Evolutionary conservation across 768 basidiomycete genomes (phyloP).

Genomic region (Boletus vinaceobasis): DNA sequence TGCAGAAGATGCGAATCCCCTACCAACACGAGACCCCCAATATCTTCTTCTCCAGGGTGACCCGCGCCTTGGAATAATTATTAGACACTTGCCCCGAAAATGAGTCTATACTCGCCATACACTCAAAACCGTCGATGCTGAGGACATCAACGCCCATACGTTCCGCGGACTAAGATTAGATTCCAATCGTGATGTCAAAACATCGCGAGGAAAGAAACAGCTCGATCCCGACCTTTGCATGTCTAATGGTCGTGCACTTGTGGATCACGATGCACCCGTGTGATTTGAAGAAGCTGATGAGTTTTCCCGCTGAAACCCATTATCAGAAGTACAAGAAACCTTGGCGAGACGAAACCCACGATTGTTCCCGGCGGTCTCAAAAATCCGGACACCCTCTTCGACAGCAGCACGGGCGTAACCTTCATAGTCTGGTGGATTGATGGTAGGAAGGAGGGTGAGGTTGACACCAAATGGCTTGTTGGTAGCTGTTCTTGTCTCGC

Average conservation of each 20-base stretch:
- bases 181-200: neutral
- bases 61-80: conserved; percentile 65
- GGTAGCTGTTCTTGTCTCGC: conserved; percentile 67
- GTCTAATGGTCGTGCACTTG: conserved; percentile 84
- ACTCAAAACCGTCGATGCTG: conserved; percentile 92
- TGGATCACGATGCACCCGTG: conserved; percentile 78
- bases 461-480: conserved; percentile 82
- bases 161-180: conserved; percentile 49
- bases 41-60: conserved; percentile 93
- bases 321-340: neutral
- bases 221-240: conserved; percentile 60
- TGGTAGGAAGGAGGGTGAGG: conserved; percentile 82
- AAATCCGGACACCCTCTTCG: conserved; percentile 83
- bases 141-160: conserved; percentile 80
- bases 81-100: conserved; percentile 4
- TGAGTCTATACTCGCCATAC: conserved; percentile 37
- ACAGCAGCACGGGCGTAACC: conserved; percentile 79
- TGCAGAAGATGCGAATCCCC: neutral
- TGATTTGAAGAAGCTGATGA: conserved; percentile 82
- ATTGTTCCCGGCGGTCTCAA: conserved; percentile 92
- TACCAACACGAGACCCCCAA: conserved; percentile 83
- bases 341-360: conserved; percentile 44
- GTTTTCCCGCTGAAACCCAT: conserved; percentile 55
- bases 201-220: conserved; percentile 13
- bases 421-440: conserved; percentile 87